Evolutionary conservation across 305 asterid species (phyloP).

Genomic region (Fraxinus nigra): DNA sequence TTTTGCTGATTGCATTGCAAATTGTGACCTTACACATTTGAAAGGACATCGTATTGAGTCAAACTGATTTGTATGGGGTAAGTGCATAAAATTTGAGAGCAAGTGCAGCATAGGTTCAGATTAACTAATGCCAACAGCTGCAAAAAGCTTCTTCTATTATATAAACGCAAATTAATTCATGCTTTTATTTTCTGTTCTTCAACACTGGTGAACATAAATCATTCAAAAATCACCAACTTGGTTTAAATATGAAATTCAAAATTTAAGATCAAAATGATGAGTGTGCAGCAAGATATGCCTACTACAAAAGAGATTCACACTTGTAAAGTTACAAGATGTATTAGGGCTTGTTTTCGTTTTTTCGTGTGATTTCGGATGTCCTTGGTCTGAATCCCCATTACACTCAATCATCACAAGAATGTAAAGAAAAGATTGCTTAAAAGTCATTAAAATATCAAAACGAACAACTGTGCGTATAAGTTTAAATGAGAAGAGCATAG

Average conservation of each 20-base stretch:
- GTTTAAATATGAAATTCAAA: not conserved
- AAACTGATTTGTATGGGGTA: not conserved
- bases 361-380: not conserved
- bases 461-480: not conserved
- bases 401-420: not conserved
- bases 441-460: slow-evolving; percentile 6
- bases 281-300: not conserved
- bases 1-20: not conserved
- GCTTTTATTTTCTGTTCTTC: not conserved
- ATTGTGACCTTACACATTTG: not conserved
- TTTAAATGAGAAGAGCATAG: not conserved
- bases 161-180: not conserved
- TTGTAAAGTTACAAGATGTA: not conserved
- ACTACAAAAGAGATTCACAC: not conserved
- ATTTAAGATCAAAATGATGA: not conserved
- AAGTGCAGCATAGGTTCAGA: not conserved
- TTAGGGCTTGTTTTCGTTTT: not conserved
- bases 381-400: not conserved
- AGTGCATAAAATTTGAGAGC: not conserved
- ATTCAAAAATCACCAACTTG: not conserved
- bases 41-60: not conserved
- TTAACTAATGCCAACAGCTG: not conserved
- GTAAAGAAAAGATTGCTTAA: not conserved
- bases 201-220: not conserved
- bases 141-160: not conserved